phyloP scores from a whole-genome alignment of 2,329 filamentous ascomycete genomes.

The Fusarium gaditjirri region DNA sequence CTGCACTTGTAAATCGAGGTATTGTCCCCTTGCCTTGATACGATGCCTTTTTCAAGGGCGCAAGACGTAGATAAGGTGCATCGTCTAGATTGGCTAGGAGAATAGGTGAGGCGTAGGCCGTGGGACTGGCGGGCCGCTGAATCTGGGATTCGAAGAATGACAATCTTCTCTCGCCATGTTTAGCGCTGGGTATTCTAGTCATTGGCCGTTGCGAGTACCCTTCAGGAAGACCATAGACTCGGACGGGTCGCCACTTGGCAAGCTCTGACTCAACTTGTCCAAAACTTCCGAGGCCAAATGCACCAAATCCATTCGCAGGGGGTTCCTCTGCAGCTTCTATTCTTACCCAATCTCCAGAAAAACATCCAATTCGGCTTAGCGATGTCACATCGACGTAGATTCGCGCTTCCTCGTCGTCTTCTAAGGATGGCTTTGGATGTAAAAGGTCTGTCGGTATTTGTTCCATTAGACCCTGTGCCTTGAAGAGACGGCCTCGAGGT shows the following conservation, averaged over 20 bases:
- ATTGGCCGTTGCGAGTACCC: conserved; percentile 71
- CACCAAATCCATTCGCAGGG: conserved; percentile 71
- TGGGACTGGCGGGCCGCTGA: conserved; percentile 66
- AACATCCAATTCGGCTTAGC: conserved; percentile 90
- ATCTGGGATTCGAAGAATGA: conserved; percentile 78
- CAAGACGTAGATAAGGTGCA: conserved; percentile 81
- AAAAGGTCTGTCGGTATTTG: conserved; percentile 80
- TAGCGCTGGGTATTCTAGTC: conserved; percentile 68
- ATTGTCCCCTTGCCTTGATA: conserved; percentile 63
- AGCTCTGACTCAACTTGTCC: conserved; percentile 64
- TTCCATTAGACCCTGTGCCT: conserved; percentile 78
- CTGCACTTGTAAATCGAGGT: conserved; percentile 65
- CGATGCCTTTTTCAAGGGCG: conserved; percentile 68
- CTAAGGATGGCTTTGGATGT: conserved; percentile 79
- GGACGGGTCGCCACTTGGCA: conserved; percentile 80
- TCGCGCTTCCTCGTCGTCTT: conserved; percentile 88
- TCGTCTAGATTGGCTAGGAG: conserved; percentile 86
- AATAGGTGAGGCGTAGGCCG: conserved; percentile 83
- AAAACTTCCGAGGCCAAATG: conserved; percentile 75
- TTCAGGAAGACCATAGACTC: conserved; percentile 89
- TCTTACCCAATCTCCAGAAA: conserved; percentile 96
- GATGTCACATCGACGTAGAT: conserved; percentile 91
- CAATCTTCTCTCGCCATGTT: conserved; percentile 61
- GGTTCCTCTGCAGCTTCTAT: conserved; percentile 82
- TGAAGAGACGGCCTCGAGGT: conserved; percentile 82